phyloP scores from a whole-genome alignment of 768 basidiomycete species.

The Leccinum imitatum region DNA sequence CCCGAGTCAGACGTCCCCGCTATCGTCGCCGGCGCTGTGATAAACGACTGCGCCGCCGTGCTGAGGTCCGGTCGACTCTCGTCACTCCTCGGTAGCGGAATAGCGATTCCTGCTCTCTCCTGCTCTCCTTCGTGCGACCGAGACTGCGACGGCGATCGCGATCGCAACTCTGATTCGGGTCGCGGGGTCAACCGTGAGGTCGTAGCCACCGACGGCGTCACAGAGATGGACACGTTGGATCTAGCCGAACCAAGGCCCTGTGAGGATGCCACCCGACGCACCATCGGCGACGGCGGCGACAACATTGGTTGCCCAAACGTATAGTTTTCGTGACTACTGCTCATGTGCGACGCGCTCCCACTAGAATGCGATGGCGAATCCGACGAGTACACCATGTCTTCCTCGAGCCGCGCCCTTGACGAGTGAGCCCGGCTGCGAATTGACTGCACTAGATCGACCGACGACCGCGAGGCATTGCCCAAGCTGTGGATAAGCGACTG shows the following conservation, averaged over 20 bases:
- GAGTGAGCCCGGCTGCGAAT: slow-evolving; percentile 59
- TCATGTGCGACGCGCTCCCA: slow-evolving; percentile 45
- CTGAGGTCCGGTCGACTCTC: slow-evolving; percentile 61
- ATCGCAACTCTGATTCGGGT: slow-evolving; percentile 4
- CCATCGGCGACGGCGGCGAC: slow-evolving; percentile 13
- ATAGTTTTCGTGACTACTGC: slow-evolving; percentile 61
- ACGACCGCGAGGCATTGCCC: slow-evolving; percentile 58
- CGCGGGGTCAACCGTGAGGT: slow-evolving; percentile 25
- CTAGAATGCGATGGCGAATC: slow-evolving; percentile 35
- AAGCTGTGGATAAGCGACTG: slow-evolving; percentile 69
- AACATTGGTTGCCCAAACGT: slow-evolving; percentile 68
- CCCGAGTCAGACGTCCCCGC: slow-evolving; percentile 55
- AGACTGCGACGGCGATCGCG: background rate
- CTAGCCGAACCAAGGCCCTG: slow-evolving; percentile 17
- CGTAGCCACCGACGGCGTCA: slow-evolving; percentile 24
- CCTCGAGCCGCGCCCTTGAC: slow-evolving; percentile 68
- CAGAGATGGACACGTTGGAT: slow-evolving; percentile 25
- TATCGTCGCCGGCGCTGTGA: slow-evolving; percentile 63
- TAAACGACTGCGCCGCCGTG: slow-evolving; percentile 66
- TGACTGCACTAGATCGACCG: slow-evolving; percentile 53
- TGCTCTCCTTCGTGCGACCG: slow-evolving; percentile 11
- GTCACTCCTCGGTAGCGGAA: slow-evolving; percentile 24
- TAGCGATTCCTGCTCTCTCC: slow-evolving; percentile 27
- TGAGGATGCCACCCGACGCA: slow-evolving; percentile 17
- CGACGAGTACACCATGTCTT: slow-evolving; percentile 42